Evolutionary conservation across 140 eudicot species (phyloP).

Genomic region (Flaveria floridana): DNA sequence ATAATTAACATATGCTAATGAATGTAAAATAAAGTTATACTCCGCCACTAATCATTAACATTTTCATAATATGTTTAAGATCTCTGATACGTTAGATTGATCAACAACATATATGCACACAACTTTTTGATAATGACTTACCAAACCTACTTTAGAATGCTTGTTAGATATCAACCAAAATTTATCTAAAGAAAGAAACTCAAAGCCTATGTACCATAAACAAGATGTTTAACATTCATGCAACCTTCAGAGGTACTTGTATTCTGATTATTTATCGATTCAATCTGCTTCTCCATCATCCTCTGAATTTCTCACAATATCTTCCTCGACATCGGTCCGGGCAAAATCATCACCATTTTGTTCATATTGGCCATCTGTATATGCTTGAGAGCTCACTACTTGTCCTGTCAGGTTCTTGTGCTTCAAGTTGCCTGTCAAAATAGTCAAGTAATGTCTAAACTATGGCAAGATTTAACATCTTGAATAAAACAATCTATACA

Average conservation of each 20-base stretch:
- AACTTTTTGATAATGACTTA: no score
- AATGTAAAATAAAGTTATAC: no score
- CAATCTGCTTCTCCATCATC: constrained; percentile 36
- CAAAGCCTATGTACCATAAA: not conserved
- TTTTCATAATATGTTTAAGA: no score
- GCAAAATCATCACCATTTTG: constrained; percentile 33
- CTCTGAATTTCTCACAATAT: constrained; percentile 27
- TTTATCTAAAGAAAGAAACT: not conserved
- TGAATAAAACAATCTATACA: no score
- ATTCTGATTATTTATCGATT: not conserved
- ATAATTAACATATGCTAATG: no score
- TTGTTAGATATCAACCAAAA: not conserved
- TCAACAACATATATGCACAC: no score
- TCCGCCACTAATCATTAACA: no score
- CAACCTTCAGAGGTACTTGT: constrained; percentile 10
- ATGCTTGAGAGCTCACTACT: constrained; percentile 74
- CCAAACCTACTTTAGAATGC: not conserved
- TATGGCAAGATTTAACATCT: not conserved
- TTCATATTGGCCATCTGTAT: constrained; percentile 45
- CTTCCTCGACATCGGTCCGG: constrained; percentile 37
- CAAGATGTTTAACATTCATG: constrained; percentile 4
- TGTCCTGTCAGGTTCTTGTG: constrained; percentile 76
- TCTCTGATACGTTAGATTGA: no score
- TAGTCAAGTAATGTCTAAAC: not conserved
- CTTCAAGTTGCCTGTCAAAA: constrained; percentile 64